These are phyloP conservation scores for Diplotaxis tenuifolia DNA, from an alignment of 345 rosid genomes.

Conservation along the genomic window DNA sequence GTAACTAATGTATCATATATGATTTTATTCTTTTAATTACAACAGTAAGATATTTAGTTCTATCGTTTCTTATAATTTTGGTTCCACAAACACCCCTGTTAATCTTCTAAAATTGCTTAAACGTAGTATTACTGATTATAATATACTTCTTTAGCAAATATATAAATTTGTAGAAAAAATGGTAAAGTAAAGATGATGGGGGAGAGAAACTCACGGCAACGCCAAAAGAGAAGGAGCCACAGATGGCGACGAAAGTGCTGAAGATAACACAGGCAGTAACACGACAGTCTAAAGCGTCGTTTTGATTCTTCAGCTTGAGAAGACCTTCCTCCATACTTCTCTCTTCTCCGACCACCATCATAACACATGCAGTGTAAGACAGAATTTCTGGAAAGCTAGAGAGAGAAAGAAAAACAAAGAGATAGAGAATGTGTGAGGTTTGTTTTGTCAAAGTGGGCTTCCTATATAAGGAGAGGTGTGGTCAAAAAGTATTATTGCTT, in stretches of 20 bases:
- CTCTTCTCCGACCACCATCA: constrained; percentile 17
- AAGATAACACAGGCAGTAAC: constrained; percentile 24
- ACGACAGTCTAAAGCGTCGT: constrained; percentile 24
- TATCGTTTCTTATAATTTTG: neutral
- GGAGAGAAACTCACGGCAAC: constrained; percentile 29
- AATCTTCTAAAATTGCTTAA: neutral
- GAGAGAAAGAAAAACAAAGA: neutral
- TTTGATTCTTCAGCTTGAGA: constrained; percentile 8
- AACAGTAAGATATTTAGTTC: neutral
- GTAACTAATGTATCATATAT: neutral
- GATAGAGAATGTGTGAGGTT: neutral
- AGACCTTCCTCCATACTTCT: constrained; percentile 31
- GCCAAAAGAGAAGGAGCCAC: constrained; percentile 37
- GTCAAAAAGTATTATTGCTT: neutral
- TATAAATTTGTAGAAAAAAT: neutral
- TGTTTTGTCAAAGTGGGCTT: constrained; percentile 6
- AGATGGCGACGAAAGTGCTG: constrained; percentile 30
- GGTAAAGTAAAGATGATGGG: neutral
- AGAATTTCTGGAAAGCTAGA: neutral
- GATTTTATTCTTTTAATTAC: neutral
- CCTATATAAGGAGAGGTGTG: neutral
- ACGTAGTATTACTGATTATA: neutral
- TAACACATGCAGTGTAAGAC: neutral
- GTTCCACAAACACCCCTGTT: neutral
- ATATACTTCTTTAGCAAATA: too few species aligned